Conservation (phyloP, 257 asterid genomes). For the Ocimum tenuiflorum region DNA sequence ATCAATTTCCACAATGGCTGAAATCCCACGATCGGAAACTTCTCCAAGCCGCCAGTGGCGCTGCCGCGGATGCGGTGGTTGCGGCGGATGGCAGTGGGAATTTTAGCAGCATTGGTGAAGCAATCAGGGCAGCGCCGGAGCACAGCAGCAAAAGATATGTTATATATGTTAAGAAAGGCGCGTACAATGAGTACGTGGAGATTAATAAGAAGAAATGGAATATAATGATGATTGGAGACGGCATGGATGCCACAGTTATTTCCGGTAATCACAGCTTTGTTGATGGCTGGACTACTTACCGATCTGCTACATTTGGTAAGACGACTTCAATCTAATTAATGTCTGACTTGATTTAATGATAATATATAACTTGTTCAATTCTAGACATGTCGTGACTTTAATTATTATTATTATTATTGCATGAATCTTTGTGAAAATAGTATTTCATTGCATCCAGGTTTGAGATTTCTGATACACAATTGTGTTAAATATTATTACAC, state of each 20-base stretch:
- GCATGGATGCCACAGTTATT: slow-evolving; percentile 36
- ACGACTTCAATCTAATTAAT: not conserved
- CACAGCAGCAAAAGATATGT: slow-evolving; percentile 26
- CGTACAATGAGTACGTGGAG: slow-evolving; percentile 43
- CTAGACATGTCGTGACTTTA: no score
- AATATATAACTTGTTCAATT: no score
- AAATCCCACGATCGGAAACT: slow-evolving; percentile 29
- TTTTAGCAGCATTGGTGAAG: slow-evolving; percentile 30
- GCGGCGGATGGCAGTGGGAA: slow-evolving; percentile 41
- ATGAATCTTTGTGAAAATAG: no score
- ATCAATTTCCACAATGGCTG: slow-evolving; percentile 29
- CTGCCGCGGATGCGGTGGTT: slow-evolving; percentile 28
- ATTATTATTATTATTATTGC: no score
- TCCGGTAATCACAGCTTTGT: slow-evolving; percentile 30
- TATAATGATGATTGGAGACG: slow-evolving; percentile 55
- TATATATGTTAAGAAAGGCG: slow-evolving; percentile 42
- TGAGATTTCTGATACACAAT: no score
- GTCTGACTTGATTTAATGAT: no score
- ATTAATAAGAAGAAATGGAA: slow-evolving; percentile 41
- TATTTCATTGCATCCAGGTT: no score
- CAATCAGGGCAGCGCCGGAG: slow-evolving; percentile 33
- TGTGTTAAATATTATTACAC: no score
- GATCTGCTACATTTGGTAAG: slow-evolving; percentile 47
- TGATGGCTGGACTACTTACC: slow-evolving; percentile 46
- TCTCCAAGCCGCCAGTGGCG: slow-evolving; percentile 20